These are phyloP conservation scores for Lonicera japonica DNA, from an alignment of 129 eudicot genomes.

Conservation along the genomic window DNA sequence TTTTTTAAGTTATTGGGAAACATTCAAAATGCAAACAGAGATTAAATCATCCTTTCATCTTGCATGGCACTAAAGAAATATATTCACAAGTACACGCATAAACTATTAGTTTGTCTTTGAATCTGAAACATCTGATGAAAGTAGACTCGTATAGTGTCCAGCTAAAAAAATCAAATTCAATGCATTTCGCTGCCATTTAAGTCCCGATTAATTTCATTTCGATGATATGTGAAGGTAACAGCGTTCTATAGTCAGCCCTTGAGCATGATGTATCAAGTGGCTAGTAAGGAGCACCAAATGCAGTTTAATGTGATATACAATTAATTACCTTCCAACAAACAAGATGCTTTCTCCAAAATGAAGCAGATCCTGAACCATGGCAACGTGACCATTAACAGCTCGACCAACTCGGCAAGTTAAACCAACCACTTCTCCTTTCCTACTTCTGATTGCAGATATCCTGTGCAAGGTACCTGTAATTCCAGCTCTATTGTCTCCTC, in stretches of 20 bases:
- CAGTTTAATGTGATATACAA: constrained; percentile 1
- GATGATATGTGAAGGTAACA: background rate
- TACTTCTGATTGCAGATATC: constrained; percentile 70
- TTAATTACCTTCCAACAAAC: constrained; percentile 71
- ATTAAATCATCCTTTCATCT: too few relatives aligned
- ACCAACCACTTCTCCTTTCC: constrained; percentile 53
- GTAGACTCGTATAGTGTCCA: background rate
- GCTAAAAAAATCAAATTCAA: background rate
- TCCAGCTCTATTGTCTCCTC: constrained; percentile 79
- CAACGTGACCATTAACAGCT: constrained; percentile 50
- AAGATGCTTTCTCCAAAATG: constrained; percentile 74
- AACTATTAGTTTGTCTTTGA: too few relatives aligned
- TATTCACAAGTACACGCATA: too few relatives aligned
- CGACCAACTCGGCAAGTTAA: constrained; percentile 82
- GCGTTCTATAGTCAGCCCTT: background rate
- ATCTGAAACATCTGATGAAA: background rate
- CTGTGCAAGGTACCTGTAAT: constrained; percentile 79
- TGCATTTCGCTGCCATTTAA: background rate
- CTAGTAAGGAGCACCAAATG: background rate
- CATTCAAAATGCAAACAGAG: too few relatives aligned
- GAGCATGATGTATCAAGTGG: background rate
- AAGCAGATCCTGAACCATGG: constrained; percentile 72
- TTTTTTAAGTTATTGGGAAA: too few relatives aligned
- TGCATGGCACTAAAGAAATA: too few relatives aligned
- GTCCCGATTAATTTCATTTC: constrained; percentile 3